Conservation (phyloP, 495 filamentous ascomycete genomes). For the Lentithecium fluviatile region DNA sequence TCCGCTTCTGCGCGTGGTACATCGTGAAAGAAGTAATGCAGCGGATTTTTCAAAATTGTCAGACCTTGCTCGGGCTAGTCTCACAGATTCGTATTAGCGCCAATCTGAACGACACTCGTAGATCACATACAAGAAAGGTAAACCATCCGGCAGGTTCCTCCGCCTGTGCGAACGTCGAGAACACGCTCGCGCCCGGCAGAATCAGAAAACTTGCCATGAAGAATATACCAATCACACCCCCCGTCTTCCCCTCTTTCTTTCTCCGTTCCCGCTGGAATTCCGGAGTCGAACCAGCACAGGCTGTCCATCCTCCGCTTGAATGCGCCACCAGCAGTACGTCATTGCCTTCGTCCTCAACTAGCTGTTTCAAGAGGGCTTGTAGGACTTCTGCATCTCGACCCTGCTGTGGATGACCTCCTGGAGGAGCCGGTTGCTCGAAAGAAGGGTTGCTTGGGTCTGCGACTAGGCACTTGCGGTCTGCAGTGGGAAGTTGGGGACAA, state of each 20-base stretch:
- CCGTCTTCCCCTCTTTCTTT: slow-evolving; percentile 27
- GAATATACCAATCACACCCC: slow-evolving; percentile 45
- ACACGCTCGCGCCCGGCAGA: slow-evolving; percentile 36
- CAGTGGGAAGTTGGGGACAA: slow-evolving; percentile 44
- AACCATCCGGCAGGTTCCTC: too few species aligned
- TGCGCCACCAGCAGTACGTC: slow-evolving; percentile 39
- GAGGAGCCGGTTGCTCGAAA: slow-evolving; percentile 36
- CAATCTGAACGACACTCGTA: slow-evolving; percentile 29
- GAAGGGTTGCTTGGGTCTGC: slow-evolving; percentile 39
- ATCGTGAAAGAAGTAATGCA: slow-evolving; percentile 23
- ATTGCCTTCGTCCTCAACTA: slow-evolving; percentile 37
- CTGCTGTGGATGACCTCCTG: slow-evolving; percentile 38
- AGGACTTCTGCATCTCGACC: slow-evolving; percentile 36
- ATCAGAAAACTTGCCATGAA: slow-evolving; percentile 42
- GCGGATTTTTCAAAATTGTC: too few species aligned
- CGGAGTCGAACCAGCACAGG: slow-evolving; percentile 40
- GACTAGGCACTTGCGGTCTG: slow-evolving; percentile 39
- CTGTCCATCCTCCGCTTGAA: slow-evolving; percentile 44
- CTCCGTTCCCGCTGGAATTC: slow-evolving; percentile 35
- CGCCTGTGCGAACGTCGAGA: too few species aligned
- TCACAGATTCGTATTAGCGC: too few species aligned
- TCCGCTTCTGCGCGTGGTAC: background rate
- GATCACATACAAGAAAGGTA: too few species aligned
- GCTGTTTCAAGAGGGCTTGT: slow-evolving; percentile 22
- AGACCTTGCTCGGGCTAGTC: background rate